These are phyloP conservation scores for Forsythia suspensa DNA, from an alignment of 257 asterid genomes.

Conservation along the genomic window DNA sequence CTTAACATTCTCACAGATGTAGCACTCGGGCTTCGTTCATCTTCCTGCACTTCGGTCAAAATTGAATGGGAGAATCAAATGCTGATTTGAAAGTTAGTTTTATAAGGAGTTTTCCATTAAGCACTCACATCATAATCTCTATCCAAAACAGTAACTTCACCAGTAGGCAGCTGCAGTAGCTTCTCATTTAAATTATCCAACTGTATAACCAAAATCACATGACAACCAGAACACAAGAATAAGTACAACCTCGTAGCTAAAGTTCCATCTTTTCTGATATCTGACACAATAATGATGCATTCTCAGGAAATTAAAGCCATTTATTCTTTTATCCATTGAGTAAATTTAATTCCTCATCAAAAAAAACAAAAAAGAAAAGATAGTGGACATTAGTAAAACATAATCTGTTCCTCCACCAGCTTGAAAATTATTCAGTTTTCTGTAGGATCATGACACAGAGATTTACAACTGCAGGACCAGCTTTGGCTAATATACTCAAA, in stretches of 20 bases:
- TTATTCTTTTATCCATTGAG: not conserved
- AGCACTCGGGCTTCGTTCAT: constrained; percentile 28
- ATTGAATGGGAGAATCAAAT: constrained; percentile 9
- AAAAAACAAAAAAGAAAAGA: not conserved
- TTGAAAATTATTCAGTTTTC: constrained; percentile 2
- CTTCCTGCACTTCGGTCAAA: constrained; percentile 40
- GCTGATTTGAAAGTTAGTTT: constrained; percentile 4
- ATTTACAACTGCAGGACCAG: not conserved
- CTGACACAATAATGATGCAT: not conserved
- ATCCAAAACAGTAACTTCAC: constrained; percentile 27
- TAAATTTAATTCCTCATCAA: not conserved
- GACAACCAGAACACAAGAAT: constrained; percentile 18
- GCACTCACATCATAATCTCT: constrained; percentile 35
- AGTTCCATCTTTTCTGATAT: constrained; percentile 5
- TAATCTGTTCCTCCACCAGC: not conserved
- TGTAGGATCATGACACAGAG: not conserved
- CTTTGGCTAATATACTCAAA: constrained; percentile 11
- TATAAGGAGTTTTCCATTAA: not conserved
- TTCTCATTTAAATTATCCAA: constrained; percentile 84
- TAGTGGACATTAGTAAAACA: not conserved
- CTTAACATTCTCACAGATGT: constrained; percentile 32
- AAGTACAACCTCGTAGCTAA: constrained; percentile 4
- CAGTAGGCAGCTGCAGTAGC: constrained; percentile 43
- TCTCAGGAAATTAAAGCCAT: not conserved
- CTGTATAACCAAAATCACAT: constrained; percentile 45